A percentile compares a stretch with the other conserved stretches of the same genome.
phyloP scores from a whole-genome alignment of 257 asterid genomes.

The Verbascum thapsus region DNA sequence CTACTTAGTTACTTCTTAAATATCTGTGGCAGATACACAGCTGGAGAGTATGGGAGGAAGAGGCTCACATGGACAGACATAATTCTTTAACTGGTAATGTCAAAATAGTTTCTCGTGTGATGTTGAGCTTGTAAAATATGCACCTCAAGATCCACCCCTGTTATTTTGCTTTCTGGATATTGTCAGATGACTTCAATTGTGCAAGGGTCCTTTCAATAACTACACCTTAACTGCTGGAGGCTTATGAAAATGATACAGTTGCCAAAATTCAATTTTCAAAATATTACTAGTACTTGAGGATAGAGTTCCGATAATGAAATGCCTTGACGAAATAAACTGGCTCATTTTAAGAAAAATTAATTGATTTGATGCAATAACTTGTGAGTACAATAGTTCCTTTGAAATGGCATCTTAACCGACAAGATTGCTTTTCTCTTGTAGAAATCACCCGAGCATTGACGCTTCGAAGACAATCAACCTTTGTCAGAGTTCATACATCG shows the following conservation, averaged over 20 bases:
- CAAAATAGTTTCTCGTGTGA: constrained; percentile 7
- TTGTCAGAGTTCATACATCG: constrained; percentile 83
- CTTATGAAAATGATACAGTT: background rate
- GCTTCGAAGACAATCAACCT: constrained; percentile 79
- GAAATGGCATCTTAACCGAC: background rate
- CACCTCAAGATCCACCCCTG: constrained; percentile 13
- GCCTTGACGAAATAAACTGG: background rate
- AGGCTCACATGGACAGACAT: constrained; percentile 77
- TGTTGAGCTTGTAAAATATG: constrained; percentile 10
- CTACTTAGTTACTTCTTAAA: constrained; percentile 13
- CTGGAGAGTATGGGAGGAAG: constrained; percentile 97
- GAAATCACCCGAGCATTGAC: constrained; percentile 75
- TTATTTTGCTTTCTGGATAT: no score
- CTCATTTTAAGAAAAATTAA: background rate
- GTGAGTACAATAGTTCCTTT: background rate
- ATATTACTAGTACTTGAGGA: constrained; percentile 11
- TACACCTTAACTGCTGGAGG: background rate
- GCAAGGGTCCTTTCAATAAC: background rate
- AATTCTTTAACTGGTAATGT: constrained; percentile 67
- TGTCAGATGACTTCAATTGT: background rate
- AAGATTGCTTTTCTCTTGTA: constrained; percentile 33
- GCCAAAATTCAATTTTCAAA: background rate
- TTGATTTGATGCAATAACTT: background rate
- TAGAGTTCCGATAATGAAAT: constrained; percentile 1
- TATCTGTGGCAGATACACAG: constrained; percentile 67